phyloP scores from a whole-genome alignment of 768 basidiomycete species.

The Mycena vulgaris region DNA sequence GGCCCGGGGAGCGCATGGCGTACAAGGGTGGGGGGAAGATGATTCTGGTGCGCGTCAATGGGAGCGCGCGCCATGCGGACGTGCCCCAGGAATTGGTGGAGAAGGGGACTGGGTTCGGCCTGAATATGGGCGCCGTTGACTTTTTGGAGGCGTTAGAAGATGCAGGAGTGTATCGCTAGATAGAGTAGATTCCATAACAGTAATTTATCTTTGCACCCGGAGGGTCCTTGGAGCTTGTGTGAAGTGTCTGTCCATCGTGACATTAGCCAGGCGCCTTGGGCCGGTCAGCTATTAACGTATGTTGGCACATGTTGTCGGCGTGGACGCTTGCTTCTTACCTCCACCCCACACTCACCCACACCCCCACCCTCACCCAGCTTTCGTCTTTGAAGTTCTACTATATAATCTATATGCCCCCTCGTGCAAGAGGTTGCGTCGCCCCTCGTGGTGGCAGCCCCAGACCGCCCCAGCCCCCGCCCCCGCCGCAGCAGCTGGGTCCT shows the following conservation, averaged over 20 bases:
- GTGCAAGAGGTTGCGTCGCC: not conserved
- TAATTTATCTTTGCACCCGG: too few relatives aligned
- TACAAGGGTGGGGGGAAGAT: not conserved
- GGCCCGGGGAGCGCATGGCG: slow-evolving; percentile 24
- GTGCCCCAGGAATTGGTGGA: slow-evolving; percentile 8
- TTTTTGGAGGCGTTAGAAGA: not conserved
- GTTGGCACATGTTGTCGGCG: too few relatives aligned
- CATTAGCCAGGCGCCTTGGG: too few relatives aligned
- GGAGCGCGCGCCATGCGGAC: slow-evolving; percentile 7
- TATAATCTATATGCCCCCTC: slow-evolving; percentile 18
- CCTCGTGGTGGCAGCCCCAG: slow-evolving; percentile 11
- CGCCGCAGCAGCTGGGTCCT: not conserved
- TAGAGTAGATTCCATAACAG: too few relatives aligned
- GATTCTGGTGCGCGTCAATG: slow-evolving; percentile 16
- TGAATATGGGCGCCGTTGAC: not conserved
- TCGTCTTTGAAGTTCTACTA: not conserved
- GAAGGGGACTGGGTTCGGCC: slow-evolving; percentile 1
- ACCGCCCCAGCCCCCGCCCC: too few relatives aligned
- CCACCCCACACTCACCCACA: not conserved
- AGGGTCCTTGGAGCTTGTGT: too few relatives aligned
- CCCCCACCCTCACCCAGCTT: not conserved
- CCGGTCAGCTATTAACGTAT: too few relatives aligned
- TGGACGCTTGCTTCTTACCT: not conserved
- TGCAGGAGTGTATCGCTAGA: not conserved
- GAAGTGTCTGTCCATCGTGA: too few relatives aligned